Base-by-base conservation (phyloP, 495 filamentous ascomycete genomes). In the Trichoderma asperelloides region DNA sequence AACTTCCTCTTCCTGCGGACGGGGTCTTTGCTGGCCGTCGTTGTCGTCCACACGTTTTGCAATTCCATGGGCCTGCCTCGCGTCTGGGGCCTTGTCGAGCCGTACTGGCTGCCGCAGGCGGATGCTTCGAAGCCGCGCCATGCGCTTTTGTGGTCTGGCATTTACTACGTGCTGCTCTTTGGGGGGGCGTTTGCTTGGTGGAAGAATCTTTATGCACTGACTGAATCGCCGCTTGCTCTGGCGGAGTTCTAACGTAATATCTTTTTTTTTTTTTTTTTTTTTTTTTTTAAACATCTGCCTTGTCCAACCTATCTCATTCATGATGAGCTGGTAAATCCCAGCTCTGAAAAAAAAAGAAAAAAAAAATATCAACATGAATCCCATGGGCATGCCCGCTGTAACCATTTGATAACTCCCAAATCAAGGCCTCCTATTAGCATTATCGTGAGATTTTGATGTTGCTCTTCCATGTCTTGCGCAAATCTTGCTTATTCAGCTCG, bases 1-100 rank as follows among this genome's bases (percentile, higher is more conserved):
- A 90, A 90, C 3, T 98, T 98, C 70, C 41, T 97, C n/a, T 97
- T 89, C 70, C 73, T 98, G 8, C 87, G 95, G 43, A 95, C 93
- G 0, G 94, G 92, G 0, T 95, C 88, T 25, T 71, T 96, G 43
- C 78, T 84, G 57, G 88, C 89, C 11, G 86, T 87, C 15, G 88
- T 93, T 51, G 71, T 88, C 13, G 88, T 88, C 12, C 95, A 98
- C 73, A 84, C 86, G 12, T 96, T 98, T 77, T 98, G 95, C 77
- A 98, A 98, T 73, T 91, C 86, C 83, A 87, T 90, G 82, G 94
- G 95, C 2, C 73, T 97, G 68, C 95, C 96, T n/a, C 81, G 89
- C 13, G 72, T 98, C 23, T 96, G 90, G 89, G 92, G 93, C 0
- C 80, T 86, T 4, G 86, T 96, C 1, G 82, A 87, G 70, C 75